Conservation (phyloP, 108 stramenopile species). For the Nitzschia putrida region DNA sequence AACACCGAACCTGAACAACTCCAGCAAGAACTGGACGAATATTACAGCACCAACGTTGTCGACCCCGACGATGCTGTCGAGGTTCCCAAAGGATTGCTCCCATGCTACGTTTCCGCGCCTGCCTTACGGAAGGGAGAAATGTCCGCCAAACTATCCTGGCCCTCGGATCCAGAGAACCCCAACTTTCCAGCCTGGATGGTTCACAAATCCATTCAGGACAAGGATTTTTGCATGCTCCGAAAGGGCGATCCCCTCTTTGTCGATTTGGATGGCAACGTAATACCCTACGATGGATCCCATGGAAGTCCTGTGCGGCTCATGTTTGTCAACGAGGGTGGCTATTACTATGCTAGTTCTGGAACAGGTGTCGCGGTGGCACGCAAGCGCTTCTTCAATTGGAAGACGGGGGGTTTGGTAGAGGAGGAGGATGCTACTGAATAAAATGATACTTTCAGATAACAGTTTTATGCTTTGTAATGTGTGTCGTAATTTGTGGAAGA, state of each 20-base stretch:
- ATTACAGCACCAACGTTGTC: slow-evolving; percentile 41
- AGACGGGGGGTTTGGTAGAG: slow-evolving; percentile 4
- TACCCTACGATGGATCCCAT: slow-evolving; percentile 81
- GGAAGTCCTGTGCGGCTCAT: slow-evolving; percentile 69
- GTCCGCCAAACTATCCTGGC: slow-evolving; percentile 75
- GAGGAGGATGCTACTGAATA: background rate
- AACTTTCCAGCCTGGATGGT: slow-evolving; percentile 66
- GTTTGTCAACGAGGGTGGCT: slow-evolving; percentile 89
- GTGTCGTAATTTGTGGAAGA: too few species aligned
- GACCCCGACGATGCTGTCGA: slow-evolving; percentile 23
- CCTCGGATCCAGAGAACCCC: slow-evolving; percentile 43
- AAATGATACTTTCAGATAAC: background rate
- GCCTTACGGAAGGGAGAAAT: slow-evolving; percentile 70
- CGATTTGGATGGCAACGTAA: slow-evolving; percentile 55
- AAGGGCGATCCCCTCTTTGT: slow-evolving; percentile 80
- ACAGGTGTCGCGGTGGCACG: slow-evolving; percentile 75
- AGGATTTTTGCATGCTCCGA: slow-evolving; percentile 55
- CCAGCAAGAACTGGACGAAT: slow-evolving; percentile 31
- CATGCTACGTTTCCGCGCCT: slow-evolving; percentile 79
- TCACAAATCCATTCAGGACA: slow-evolving; percentile 75
- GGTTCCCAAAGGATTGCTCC: slow-evolving; percentile 45
- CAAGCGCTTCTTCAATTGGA: background rate
- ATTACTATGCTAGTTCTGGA: slow-evolving; percentile 79
- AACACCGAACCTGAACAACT: slow-evolving; percentile 34
- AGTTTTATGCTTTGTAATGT: too few species aligned